A percentile compares a stretch with the other conserved stretches of the same genome.
Evolutionary conservation across 345 rosid species (phyloP).

Genomic region (Bretschneidera sinensis): DNA sequence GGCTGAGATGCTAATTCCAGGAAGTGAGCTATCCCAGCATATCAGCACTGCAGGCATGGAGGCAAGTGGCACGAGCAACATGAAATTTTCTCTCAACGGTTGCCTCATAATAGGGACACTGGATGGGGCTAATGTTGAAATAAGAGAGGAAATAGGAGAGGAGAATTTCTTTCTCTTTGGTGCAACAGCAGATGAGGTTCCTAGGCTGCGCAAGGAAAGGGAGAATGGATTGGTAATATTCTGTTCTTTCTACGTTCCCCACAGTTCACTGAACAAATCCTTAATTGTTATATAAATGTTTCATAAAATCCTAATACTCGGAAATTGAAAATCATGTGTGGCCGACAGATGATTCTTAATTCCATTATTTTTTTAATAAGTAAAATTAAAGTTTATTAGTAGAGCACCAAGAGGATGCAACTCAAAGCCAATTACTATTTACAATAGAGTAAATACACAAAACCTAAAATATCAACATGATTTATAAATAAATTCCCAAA

Average conservation of each 20-base stretch:
- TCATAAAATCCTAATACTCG: background rate
- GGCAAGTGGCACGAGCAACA: constrained; percentile 99
- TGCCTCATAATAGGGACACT: constrained; percentile 95
- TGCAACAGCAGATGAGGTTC: constrained; percentile 86
- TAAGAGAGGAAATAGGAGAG: constrained; percentile 84
- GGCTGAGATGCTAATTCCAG: constrained; percentile 94
- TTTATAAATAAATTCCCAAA: no score
- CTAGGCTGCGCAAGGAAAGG: constrained; percentile 74
- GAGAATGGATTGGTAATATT: constrained; percentile 71
- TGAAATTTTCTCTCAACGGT: constrained; percentile 94
- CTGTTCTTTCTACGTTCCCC: background rate
- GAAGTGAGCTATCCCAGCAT: constrained; percentile 96
- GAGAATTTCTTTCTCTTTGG: constrained; percentile 96
- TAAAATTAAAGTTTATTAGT: no score
- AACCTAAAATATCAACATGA: no score
- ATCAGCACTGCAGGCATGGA: constrained; percentile 99
- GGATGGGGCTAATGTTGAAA: constrained; percentile 98
- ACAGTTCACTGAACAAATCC: no score
- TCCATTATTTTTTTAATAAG: no score
- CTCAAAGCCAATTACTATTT: no score
- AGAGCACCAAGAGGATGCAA: no score
- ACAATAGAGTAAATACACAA: no score
- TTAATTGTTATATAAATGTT: no score
- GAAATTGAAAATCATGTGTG: background rate
- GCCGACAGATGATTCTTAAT: background rate